Evolutionary conservation across 176 grass and related monocot genomes (phyloP).

Genomic region (Rhynchospora pubera): DNA sequence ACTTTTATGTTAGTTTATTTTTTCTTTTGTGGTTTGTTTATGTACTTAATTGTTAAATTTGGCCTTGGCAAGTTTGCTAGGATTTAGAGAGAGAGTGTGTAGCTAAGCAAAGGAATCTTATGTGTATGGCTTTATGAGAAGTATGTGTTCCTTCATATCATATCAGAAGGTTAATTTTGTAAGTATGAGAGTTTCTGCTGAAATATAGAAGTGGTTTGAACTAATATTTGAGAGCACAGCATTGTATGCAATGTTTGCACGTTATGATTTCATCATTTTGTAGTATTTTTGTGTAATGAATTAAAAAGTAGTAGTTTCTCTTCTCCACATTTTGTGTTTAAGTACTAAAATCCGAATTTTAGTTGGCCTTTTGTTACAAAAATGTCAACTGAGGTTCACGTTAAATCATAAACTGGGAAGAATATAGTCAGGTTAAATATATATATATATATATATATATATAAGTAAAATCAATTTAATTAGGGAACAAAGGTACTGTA

Average conservation of each 20-base stretch:
- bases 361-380: neutral
- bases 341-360: neutral
- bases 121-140: neutral
- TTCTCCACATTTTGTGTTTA: neutral
- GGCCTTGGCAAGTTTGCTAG: neutral
- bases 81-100: neutral
- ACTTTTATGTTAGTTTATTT: neutral
- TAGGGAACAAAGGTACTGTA: no score
- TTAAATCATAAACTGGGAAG: neutral
- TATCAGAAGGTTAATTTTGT: conserved; percentile 3
- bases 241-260: neutral
- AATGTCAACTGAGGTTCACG: neutral
- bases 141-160: neutral
- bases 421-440: neutral
- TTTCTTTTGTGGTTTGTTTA: neutral
- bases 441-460: no score
- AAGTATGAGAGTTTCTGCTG: conserved; percentile 3
- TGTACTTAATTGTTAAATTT: neutral
- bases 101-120: neutral
- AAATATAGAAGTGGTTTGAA: neutral
- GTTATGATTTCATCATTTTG: no score
- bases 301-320: neutral
- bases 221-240: neutral
- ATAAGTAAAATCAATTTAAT: no score
- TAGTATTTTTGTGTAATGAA: no score